Evolutionary conservation across 306 rosid genomes (phyloP), one percentile per base, ranked within the genome.

Genomic region (Medicago ruthenica): DNA sequence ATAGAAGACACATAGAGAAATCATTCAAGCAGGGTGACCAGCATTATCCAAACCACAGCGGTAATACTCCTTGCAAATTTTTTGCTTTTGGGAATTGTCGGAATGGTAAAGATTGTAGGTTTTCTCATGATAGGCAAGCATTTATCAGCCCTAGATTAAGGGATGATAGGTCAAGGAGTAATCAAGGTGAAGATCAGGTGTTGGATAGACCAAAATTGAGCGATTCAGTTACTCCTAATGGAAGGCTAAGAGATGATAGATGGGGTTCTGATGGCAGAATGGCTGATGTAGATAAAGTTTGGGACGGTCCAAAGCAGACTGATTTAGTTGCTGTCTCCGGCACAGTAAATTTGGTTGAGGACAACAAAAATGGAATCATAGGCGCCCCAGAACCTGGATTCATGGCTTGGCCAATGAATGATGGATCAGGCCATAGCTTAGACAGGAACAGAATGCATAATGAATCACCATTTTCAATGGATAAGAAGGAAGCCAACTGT

Each of bases 71-170:
- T 79, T 95, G 97, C 86, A 95, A 85, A 75, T 92, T 87, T 85
- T 95, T 86, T 81, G 88, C 96, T 48, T 82, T 75, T 5, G 97
- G 98, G 67, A 90, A 89, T 77, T 95, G 97, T 83, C 92, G 97
- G 37, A 89, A 95, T 79, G 96, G 94, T 81, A 92, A 85, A 63
- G 16, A 75, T 76, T 95, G 98, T 84, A 87, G 94, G 81, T 95
- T 84, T 87, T 90, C 97, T 78, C 98, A 94, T 90, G 90, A 90
- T 73, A 83, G 69, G 55, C 93, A 83, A 73, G 72, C 86, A 51
- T 54, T 31, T 73, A 76, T 40, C 45, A 92, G 97, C 78, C 96
- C 96, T 27, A 88, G 87, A 82, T 84, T 78, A 31, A 81, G 82
- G 74, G 86, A 86, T 84, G 92, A 88, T 70, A 84, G 83, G 66